These are phyloP conservation scores for Verticillium alfalfae DNA, from an alignment of 2,329 filamentous ascomycete species.

Conservation along the genomic window DNA sequence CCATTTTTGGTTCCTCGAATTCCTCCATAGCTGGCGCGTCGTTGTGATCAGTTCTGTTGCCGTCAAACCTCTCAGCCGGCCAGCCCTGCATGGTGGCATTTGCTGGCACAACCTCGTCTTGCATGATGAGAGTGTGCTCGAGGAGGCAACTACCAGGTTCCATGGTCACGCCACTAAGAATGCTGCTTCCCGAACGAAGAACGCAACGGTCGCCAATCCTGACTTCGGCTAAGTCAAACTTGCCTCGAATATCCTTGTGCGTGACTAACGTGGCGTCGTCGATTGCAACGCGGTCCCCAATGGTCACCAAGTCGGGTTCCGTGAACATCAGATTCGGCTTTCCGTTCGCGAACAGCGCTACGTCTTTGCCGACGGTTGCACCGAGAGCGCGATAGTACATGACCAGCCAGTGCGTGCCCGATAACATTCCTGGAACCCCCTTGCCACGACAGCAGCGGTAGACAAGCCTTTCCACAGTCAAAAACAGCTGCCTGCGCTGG, in stretches of 20 bases:
- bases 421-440: conserved; percentile 46
- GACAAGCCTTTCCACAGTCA: conserved; percentile 45
- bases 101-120: conserved; percentile 47
- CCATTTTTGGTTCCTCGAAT: neutral
- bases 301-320: conserved; percentile 48
- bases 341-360: conserved; percentile 49
- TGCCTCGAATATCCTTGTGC: conserved; percentile 52
- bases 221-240: conserved; percentile 48
- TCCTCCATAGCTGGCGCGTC: neutral
- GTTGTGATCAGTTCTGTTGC: conserved; percentile 1
- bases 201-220: conserved; percentile 46
- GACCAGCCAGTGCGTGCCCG: conserved; percentile 45
- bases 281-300: conserved; percentile 46
- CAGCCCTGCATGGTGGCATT: conserved; percentile 48
- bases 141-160: conserved; percentile 45
- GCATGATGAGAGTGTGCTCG: conserved; percentile 53
- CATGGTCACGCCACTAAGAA: conserved; percentile 49
- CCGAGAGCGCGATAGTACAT: conserved; percentile 49
- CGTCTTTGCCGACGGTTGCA: conserved; percentile 49
- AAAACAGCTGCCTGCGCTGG: conserved; percentile 51
- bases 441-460: conserved; percentile 41
- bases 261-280: conserved; percentile 51
- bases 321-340: conserved; percentile 48
- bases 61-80: conserved; percentile 38
- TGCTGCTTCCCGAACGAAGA: conserved; percentile 41